These are phyloP conservation scores for Bolboschoenoplectus hybrid DNA, from an alignment of 202 grass and related monocot genomes.

Conservation along the genomic window DNA sequence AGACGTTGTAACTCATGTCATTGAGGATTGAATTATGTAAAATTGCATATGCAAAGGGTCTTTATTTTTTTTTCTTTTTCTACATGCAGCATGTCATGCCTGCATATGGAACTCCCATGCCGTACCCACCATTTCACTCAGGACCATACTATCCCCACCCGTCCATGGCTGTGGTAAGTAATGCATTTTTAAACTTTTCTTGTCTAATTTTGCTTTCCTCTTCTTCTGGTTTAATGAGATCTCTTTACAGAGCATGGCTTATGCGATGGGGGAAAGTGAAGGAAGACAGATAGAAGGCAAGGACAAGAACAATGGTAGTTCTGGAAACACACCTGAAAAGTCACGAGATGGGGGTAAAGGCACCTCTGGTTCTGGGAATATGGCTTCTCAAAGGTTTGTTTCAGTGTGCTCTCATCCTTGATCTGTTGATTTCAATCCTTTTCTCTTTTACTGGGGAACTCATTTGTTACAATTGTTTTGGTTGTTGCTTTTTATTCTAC, in stretches of 20 bases:
- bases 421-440: not conserved
- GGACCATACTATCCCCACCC: conserved; percentile 74
- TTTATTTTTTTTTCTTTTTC: not conserved
- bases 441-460: not conserved
- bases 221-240: conserved; percentile 17
- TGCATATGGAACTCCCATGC: conserved; percentile 60
- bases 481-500: conserved; percentile 39
- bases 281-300: conserved; percentile 50
- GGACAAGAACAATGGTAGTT: conserved; percentile 56
- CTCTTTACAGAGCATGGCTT: conserved; percentile 48
- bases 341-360: conserved; percentile 25
- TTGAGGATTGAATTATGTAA: conserved; percentile 3
- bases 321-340: conserved; percentile 52
- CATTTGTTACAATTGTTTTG: conserved; percentile 28
- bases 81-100: conserved; percentile 53
- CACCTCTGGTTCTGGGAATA: conserved; percentile 40
- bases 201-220: conserved; percentile 9
- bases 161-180: conserved; percentile 61
- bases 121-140: conserved; percentile 62
- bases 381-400: conserved; percentile 51
- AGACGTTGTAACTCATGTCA: not conserved
- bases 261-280: conserved; percentile 44
- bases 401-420: not conserved
- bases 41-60: not conserved
- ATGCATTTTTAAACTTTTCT: conserved; percentile 14